Evolutionary conservation across 305 asterid species (phyloP).

Genomic region (Caryopteris hybrid): DNA sequence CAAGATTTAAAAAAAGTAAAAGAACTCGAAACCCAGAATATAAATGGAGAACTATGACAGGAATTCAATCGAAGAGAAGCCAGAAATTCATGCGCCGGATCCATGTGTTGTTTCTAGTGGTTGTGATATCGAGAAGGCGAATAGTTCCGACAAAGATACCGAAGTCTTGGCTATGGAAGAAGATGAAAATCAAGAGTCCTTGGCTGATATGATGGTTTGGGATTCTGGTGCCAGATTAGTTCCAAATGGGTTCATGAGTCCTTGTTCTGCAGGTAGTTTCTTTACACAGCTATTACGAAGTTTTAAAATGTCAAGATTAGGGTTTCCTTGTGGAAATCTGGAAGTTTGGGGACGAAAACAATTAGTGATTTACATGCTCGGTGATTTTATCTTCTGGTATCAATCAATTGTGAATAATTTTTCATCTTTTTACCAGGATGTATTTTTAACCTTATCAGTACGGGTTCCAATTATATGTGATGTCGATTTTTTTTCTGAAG

Average conservation of each 20-base stretch:
- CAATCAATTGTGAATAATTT: too few species aligned
- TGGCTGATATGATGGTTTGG: slow-evolving; percentile 73
- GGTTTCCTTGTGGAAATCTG: background rate
- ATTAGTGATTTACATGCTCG: background rate
- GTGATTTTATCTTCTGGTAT: background rate
- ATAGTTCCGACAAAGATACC: slow-evolving; percentile 40
- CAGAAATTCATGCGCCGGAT: slow-evolving; percentile 26
- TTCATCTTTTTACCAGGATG: background rate
- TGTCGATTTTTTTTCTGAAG: background rate
- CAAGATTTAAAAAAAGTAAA: background rate
- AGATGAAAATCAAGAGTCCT: slow-evolving; percentile 43
- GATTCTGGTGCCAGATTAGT: slow-evolving; percentile 61
- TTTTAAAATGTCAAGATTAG: background rate
- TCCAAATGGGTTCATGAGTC: slow-evolving; percentile 47
- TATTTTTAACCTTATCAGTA: background rate
- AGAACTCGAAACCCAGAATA: background rate
- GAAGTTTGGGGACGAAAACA: background rate
- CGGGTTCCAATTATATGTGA: background rate
- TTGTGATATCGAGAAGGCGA: slow-evolving; percentile 21
- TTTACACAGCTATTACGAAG: background rate
- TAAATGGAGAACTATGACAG: slow-evolving; percentile 33
- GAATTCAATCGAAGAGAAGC: slow-evolving; percentile 19
- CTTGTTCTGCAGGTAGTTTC: slow-evolving; percentile 53
- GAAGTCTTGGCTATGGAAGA: slow-evolving; percentile 50
- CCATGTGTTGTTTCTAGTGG: slow-evolving; percentile 20